phyloP scores from a whole-genome alignment of 179 eudicot genomes.

The Amaranthus tricolor region DNA sequence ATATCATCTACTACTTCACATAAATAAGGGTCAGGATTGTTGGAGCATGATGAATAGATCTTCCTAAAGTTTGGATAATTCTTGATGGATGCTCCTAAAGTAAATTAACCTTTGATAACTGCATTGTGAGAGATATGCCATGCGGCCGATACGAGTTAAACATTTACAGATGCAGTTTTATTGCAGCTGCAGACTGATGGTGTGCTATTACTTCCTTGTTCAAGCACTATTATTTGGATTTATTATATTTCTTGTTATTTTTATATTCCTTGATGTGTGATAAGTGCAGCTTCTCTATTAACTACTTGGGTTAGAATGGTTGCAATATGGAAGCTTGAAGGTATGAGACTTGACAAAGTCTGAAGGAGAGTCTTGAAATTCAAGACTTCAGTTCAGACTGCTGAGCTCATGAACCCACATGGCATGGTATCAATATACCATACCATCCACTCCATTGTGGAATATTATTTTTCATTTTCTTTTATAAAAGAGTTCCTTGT shows the following conservation, averaged over 20 bases:
- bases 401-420: too few relatives aligned
- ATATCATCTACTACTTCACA: too few relatives aligned
- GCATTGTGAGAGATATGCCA: constrained; percentile 46
- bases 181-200: constrained; percentile 2
- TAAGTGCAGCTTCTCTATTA: neutral
- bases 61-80: constrained; percentile 40
- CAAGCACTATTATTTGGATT: neutral
- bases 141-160: constrained; percentile 79
- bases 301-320: neutral
- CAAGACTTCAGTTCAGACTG: too few relatives aligned
- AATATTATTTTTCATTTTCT: too few relatives aligned
- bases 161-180: constrained; percentile 19
- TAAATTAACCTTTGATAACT: constrained; percentile 66
- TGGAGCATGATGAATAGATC: constrained; percentile 55
- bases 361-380: too few relatives aligned
- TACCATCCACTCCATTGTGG: too few relatives aligned
- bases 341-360: too few relatives aligned
- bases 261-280: neutral
- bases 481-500: too few relatives aligned
- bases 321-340: neutral
- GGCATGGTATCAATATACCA: too few relatives aligned
- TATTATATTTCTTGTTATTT: neutral
- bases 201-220: neutral
- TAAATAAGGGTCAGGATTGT: neutral
- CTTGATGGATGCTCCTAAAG: constrained; percentile 65